Evolutionary conservation across 352 stramenopile genomes (phyloP).

Genomic region (Phytophthora cactorum): DNA sequence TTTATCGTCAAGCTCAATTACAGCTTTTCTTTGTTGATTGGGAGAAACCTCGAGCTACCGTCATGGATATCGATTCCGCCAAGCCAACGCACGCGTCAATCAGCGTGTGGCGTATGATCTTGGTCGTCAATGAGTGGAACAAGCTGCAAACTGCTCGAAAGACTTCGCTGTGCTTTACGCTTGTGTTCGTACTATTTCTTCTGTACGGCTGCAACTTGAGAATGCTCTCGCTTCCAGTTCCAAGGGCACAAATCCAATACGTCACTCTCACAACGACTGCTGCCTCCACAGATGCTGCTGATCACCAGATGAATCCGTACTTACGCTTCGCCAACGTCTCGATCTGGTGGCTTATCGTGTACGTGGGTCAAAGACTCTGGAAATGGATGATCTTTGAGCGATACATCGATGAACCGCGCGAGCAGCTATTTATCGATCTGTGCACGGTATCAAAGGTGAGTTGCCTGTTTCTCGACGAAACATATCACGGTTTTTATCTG

Average conservation of each 20-base stretch:
- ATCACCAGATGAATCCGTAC: conserved; percentile 78
- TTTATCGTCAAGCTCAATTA: conserved; percentile 82
- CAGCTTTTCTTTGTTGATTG: conserved; percentile 95
- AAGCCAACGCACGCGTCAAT: conserved; percentile 65
- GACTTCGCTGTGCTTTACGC: conserved; percentile 83
- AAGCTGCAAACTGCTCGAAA: conserved; percentile 87
- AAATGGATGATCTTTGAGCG: conserved; percentile 90
- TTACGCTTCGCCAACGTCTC: conserved; percentile 91
- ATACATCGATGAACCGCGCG: conserved; percentile 71
- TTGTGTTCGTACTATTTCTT: conserved; percentile 90
- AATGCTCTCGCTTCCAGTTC: conserved; percentile 58
- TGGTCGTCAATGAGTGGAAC: conserved; percentile 95
- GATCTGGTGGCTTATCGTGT: conserved; percentile 87
- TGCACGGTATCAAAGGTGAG: conserved; percentile 95
- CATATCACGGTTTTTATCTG: conserved; percentile 95
- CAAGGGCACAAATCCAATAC: conserved; percentile 57
- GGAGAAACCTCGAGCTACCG: conserved; percentile 86
- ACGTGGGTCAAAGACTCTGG: conserved; percentile 83
- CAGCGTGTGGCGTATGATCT: conserved; percentile 94
- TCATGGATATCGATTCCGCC: conserved; percentile 61
- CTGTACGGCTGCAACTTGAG: conserved; percentile 78
- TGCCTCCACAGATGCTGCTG: conserved; percentile 7
- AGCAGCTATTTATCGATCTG: conserved; percentile 92
- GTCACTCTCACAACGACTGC: conserved; percentile 33
- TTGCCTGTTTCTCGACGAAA: conserved; percentile 92